phyloP scores from a whole-genome alignment of 768 basidiomycete species.

The Kwoniella shandongensis region DNA sequence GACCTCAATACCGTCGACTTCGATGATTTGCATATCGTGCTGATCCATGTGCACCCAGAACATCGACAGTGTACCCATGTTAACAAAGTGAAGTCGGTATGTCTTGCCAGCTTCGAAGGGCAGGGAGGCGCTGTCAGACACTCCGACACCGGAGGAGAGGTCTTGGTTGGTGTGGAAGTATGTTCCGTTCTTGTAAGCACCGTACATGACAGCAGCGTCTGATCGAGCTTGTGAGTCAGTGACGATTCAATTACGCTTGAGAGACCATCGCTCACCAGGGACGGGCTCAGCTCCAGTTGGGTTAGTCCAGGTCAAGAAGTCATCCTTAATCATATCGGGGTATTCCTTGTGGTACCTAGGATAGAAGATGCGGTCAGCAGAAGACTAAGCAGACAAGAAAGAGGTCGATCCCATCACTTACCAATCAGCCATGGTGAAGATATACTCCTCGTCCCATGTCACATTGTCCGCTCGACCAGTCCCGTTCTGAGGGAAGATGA shows the following conservation, averaged over 20 bases:
- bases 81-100: conserved; percentile 84
- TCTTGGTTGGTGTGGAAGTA: conserved; percentile 64
- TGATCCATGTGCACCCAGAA: conserved; percentile 54
- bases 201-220: conserved; percentile 83
- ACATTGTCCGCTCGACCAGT: conserved; percentile 58
- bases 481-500: conserved; percentile 61
- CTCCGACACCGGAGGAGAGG: conserved; percentile 58
- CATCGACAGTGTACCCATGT: conserved; percentile 62
- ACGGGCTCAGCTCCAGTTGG: conserved; percentile 84
- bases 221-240: conserved; percentile 6
- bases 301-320: conserved; percentile 67
- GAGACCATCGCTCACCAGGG: conserved; percentile 66
- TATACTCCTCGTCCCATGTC: conserved; percentile 84
- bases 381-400: background rate
- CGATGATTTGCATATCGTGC: conserved; percentile 56
- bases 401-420: no score
- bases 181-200: conserved; percentile 64
- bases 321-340: conserved; percentile 57
- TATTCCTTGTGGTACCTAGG: conserved; percentile 64
- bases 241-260: background rate
- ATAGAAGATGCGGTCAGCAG: no score
- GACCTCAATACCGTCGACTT: conserved; percentile 61
- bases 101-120: conserved; percentile 83
- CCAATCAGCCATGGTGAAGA: conserved; percentile 84
- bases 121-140: conserved; percentile 83